Conservation (phyloP, 1,284 basidiomycete genomes). For the Mycosarcoma mackinlayi region DNA sequence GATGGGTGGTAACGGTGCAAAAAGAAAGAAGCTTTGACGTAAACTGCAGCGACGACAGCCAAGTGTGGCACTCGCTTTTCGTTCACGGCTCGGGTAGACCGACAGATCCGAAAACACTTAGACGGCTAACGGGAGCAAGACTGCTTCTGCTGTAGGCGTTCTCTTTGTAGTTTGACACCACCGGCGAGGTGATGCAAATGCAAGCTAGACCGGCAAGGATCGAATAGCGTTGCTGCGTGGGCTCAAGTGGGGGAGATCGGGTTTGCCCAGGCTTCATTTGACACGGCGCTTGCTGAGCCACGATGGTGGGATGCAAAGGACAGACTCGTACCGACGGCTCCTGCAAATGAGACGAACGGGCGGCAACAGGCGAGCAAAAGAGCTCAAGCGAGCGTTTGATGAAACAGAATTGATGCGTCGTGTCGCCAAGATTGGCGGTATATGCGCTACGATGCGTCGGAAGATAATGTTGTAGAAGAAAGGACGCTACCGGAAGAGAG, state of each 20-base stretch:
- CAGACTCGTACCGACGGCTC: background rate
- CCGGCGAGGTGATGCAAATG: constrained; percentile 11
- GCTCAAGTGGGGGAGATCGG: background rate
- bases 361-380: background rate
- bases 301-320: background rate
- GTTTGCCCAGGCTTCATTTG: constrained; percentile 5
- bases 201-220: constrained; percentile 8
- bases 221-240: background rate
- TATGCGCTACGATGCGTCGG: background rate
- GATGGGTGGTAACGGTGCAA: background rate
- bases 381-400: background rate
- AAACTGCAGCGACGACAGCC: background rate
- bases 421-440: background rate
- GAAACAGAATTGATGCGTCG: background rate
- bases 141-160: background rate
- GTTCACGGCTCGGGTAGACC: constrained; percentile 4
- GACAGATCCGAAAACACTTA: background rate
- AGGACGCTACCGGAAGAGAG: too few relatives aligned
- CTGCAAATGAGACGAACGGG: constrained; percentile 2
- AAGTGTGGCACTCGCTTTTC: background rate
- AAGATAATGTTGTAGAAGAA: too few relatives aligned
- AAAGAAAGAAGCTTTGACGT: background rate
- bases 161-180: background rate
- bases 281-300: constrained; percentile 2
- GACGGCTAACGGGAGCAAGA: background rate